Evolutionary conservation across 2,329 filamentous ascomycete genomes (phyloP).

Genomic region (Ampelomyces quisqualis): DNA sequence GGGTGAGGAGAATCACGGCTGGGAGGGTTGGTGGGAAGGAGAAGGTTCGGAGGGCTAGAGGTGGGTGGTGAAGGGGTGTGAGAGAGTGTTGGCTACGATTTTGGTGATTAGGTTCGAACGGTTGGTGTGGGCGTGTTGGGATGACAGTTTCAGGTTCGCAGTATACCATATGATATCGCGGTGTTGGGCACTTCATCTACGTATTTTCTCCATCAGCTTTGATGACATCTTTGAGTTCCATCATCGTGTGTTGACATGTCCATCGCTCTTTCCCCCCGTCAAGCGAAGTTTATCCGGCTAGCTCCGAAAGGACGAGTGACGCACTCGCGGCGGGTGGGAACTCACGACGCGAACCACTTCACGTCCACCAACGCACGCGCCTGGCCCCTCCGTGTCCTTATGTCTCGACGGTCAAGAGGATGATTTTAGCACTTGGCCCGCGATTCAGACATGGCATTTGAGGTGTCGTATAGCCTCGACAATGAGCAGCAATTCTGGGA

Average conservation of each 20-base stretch:
- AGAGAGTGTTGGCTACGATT: background rate
- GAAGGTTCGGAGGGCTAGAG: slow-evolving; percentile 39
- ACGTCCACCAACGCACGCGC: slow-evolving; percentile 23
- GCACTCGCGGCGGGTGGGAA: slow-evolving; percentile 21
- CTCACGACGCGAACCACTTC: slow-evolving; percentile 22
- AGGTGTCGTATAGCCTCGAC: slow-evolving; percentile 68
- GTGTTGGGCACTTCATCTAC: background rate
- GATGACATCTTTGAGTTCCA: background rate
- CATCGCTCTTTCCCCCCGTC: no score
- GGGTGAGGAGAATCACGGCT: slow-evolving; percentile 26
- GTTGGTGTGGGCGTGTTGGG: background rate
- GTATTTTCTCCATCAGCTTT: background rate
- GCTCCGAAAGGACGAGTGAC: slow-evolving; percentile 16
- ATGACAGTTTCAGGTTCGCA: background rate
- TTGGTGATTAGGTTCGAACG: background rate
- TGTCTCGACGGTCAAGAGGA: slow-evolving; percentile 33
- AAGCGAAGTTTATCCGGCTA: no score
- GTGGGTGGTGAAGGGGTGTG: slow-evolving; percentile 37
- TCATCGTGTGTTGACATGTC: no score
- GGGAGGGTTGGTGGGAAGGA: slow-evolving; percentile 34
- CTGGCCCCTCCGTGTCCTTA: slow-evolving; percentile 17
- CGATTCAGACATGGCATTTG: slow-evolving; percentile 62
- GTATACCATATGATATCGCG: slow-evolving; percentile 3
- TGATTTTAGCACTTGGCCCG: slow-evolving; percentile 39
- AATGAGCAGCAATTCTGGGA: slow-evolving; percentile 87